Percentiles rank a stretch among this genome's conserved stretches.
Conservation (phyloP, 441 rosid genomes). For the Macaranga tanarius region DNA sequence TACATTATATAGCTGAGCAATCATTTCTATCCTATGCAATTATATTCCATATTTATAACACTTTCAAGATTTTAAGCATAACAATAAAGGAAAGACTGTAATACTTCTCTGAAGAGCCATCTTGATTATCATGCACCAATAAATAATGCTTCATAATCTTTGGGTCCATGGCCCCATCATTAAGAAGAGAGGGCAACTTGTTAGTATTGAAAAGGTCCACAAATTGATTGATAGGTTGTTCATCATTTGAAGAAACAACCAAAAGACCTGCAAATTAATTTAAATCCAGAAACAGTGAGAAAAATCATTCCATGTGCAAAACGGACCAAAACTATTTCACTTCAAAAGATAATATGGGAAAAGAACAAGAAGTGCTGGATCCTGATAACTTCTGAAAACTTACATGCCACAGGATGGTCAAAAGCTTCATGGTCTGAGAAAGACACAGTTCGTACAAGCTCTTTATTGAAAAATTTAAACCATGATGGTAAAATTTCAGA, state of each 20-base stretch:
- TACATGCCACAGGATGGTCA: conserved; percentile 99
- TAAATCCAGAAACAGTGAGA: conserved; percentile 17
- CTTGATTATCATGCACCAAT: conserved; percentile 94
- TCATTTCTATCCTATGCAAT: conserved; percentile 6
- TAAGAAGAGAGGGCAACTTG: conserved; percentile 81
- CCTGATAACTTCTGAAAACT: conserved; percentile 37
- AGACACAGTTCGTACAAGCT: conserved; percentile 66
- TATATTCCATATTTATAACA: neutral
- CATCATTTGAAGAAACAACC: conserved; percentile 93
- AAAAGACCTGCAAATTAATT: conserved; percentile 74
- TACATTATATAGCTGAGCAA: neutral
- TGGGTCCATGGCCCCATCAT: conserved; percentile 95
- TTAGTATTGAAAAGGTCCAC: conserved; percentile 80
- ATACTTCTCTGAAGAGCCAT: conserved; percentile 77
- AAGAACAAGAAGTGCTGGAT: conserved; percentile 12
- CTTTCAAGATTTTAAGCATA: conserved; percentile 5
- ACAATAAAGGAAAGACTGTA: conserved; percentile 26
- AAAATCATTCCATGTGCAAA: conserved; percentile 8
- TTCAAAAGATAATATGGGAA: conserved; percentile 16
- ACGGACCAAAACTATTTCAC: conserved; percentile 9
- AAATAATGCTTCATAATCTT: conserved; percentile 83
- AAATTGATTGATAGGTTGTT: conserved; percentile 77
- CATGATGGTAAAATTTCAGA: conserved; percentile 79
- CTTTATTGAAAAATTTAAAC: conserved; percentile 83
- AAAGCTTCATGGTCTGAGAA: conserved; percentile 97